Base-by-base conservation (phyloP, 768 basidiomycete genomes). In the Hericium coralloides region DNA sequence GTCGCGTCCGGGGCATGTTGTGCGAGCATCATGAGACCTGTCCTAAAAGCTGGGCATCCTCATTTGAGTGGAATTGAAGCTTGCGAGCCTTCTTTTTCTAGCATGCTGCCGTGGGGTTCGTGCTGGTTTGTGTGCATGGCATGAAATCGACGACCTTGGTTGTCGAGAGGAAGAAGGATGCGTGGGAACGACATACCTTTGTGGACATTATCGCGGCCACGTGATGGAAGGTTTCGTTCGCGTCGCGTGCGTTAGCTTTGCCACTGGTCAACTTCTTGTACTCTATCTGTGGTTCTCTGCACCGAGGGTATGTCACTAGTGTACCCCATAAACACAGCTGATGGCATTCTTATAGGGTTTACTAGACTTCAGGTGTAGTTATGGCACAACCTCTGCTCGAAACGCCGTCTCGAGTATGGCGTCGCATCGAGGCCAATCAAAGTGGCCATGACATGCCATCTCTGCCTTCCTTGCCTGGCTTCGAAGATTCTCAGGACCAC, bases 351-450 rank as follows among this genome's bases (percentile, higher is more conserved):
- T 12, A 43, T 43, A 43, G 41, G 41, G 6, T 43, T 14, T 43
- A 43, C 8, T 45, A 18, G 43, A n/a, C 43, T 9, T 8, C 43
- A n/a, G 9, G 20, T 18, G 43, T 17, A 18, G 43, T 17, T 45
- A 45, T n/a, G 17, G 20, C 20, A 20, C n/a, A n/a, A 45, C 56
- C 59, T 18, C 65, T 70, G 25, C 63, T 74, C 9, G 90, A 93
- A 70, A 93, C 90, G 15, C 90, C 90, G 0, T 92, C 91, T 23
- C 77, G 89, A 47, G 84, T 93, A 65, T 89, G 85, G 86, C 79
- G 90, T 26, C 80, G 91, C 49, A 91, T 93, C 52, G 82, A 92
- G 68, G 84, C 79, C 0, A 74, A 79, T n/a, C 85, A 90, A 62
- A 31, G 31, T 31, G 81, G 83, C 58, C 70, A 75, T 60, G 88